phyloP scores from a whole-genome alignment of 225 moss, liverwort and hornwort species.

The Physcomitrellopsis africana region DNA sequence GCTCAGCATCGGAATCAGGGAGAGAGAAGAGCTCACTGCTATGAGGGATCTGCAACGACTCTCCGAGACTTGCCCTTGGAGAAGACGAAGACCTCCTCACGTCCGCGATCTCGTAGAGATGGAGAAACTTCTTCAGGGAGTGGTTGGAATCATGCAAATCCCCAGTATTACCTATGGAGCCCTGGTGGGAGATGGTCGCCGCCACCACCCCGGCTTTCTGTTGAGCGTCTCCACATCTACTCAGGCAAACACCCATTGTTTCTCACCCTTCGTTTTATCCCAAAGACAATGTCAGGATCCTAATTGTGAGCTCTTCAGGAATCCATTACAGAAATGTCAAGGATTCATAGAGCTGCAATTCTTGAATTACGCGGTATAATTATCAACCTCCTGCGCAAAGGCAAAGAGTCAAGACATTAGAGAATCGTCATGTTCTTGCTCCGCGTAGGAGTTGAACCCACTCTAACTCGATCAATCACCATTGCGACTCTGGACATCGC shows the following conservation, averaged over 20 bases:
- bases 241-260: conserved; percentile 54
- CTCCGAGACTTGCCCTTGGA: conserved; percentile 50
- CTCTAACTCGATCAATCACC: too few relatives aligned
- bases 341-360: neutral
- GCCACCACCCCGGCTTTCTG: conserved; percentile 61
- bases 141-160: conserved; percentile 40
- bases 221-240: conserved; percentile 55
- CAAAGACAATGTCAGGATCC: too few relatives aligned
- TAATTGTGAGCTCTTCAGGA: neutral
- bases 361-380: neutral
- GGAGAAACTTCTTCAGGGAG: conserved; percentile 50
- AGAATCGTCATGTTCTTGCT: neutral
- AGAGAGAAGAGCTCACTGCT: conserved; percentile 67
- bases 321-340: neutral
- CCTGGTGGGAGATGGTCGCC: conserved; percentile 51
- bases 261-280: neutral
- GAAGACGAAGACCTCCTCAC: conserved; percentile 42
- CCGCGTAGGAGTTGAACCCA: neutral
- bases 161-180: conserved; percentile 16
- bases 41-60: conserved; percentile 44
- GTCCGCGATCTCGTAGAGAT: conserved; percentile 41
- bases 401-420: neutral
- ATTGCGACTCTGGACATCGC: too few relatives aligned
- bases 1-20: conserved; percentile 41
- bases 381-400: neutral